Percentiles rank a stretch among this genome's conserved stretches.
Evolutionary conservation across 2,329 filamentous ascomycete species (phyloP).

Genomic region (Alternaria panax): DNA sequence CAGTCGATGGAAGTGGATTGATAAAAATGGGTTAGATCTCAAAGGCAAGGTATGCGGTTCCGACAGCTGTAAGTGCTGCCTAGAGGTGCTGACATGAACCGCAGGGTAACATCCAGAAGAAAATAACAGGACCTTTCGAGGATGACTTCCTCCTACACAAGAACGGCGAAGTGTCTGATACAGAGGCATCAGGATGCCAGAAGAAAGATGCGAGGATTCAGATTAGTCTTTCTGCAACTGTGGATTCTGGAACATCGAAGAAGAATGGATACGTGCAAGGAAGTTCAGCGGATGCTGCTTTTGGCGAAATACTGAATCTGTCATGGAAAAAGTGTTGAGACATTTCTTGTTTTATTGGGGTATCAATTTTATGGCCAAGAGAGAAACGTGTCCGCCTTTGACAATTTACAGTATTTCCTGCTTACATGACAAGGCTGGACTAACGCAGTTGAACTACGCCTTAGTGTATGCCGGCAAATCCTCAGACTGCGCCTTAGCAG

Average conservation of each 20-base stretch:
- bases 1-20: slow-evolving; percentile 41
- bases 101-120: slow-evolving; percentile 37
- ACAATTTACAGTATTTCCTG: background rate
- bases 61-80: background rate
- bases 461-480: slow-evolving; percentile 37
- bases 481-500: slow-evolving; percentile 25
- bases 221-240: slow-evolving; percentile 32
- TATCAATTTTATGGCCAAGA: slow-evolving; percentile 15
- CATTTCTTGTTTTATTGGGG: background rate
- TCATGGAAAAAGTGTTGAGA: slow-evolving; percentile 34
- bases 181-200: slow-evolving; percentile 27
- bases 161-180: slow-evolving; percentile 32
- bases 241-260: slow-evolving; percentile 17
- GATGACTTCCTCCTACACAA: slow-evolving; percentile 37
- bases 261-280: slow-evolving; percentile 25
- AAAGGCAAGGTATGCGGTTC: slow-evolving; percentile 32
- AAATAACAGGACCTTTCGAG: slow-evolving; percentile 29
- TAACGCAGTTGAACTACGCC: slow-evolving; percentile 12
- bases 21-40: slow-evolving; percentile 29
- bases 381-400: slow-evolving; percentile 5
- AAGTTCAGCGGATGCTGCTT: slow-evolving; percentile 21
- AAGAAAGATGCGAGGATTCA: slow-evolving; percentile 36
- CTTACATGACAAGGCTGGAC: background rate
- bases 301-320: slow-evolving; percentile 32
- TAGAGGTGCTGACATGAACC: background rate